These are phyloP conservation scores for Elaeagnus macrophylla DNA, from an alignment of 306 rosid genomes.

Conservation along the genomic window DNA sequence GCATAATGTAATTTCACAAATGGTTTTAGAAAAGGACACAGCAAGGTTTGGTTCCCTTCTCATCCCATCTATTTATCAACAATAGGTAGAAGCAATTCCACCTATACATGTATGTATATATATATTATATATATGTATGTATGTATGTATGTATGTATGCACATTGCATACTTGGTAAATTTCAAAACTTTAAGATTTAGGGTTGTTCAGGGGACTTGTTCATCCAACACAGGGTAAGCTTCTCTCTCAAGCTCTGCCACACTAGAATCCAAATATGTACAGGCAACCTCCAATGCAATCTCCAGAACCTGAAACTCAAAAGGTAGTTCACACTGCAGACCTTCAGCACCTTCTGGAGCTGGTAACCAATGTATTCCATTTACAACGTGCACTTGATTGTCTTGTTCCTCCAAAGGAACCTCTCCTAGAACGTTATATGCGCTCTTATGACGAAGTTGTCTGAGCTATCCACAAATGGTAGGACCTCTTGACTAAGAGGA, in stretches of 20 bases:
- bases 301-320: conserved; percentile 97
- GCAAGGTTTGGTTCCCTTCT: neutral
- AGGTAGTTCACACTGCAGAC: conserved; percentile 73
- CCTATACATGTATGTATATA: neutral
- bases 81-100: neutral
- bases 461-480: conserved; percentile 87
- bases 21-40: neutral
- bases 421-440: conserved; percentile 18
- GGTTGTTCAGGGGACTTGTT: conserved; percentile 12
- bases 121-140: no score
- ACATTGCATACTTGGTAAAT: neutral
- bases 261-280: conserved; percentile 61
- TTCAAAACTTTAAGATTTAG: neutral
- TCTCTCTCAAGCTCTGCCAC: conserved; percentile 85
- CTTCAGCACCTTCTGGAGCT: conserved; percentile 52
- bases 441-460: conserved; percentile 45
- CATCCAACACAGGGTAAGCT: conserved; percentile 93
- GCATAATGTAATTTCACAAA: neutral
- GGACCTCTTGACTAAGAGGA: conserved; percentile 76
- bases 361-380: conserved; percentile 46
- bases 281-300: conserved; percentile 85
- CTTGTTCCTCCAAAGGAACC: conserved; percentile 46
- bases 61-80: neutral
- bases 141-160: neutral
- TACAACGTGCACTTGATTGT: conserved; percentile 38